Evolutionary conservation across 352 stramenopile species (phyloP).

Genomic region (Phytophthora pinifolia): DNA sequence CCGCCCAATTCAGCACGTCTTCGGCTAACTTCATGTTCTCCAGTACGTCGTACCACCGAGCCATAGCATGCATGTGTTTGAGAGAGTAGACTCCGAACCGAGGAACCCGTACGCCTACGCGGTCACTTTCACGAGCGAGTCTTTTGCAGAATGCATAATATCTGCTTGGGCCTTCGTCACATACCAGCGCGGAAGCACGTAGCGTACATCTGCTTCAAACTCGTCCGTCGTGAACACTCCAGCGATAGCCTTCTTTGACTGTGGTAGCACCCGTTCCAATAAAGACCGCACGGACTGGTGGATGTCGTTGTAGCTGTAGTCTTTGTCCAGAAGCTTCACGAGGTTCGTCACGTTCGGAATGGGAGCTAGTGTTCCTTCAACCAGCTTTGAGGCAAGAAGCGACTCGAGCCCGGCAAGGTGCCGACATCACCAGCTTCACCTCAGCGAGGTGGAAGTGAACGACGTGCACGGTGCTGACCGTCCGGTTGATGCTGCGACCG

Average conservation of each 20-base stretch:
- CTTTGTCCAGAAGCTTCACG: neutral
- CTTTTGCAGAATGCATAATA: neutral
- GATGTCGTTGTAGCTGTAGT: constrained; percentile 7
- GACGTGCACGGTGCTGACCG: no score
- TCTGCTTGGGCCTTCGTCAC: neutral
- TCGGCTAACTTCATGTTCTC: no score
- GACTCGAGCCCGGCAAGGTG: no score
- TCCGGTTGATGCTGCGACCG: no score
- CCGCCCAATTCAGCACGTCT: neutral
- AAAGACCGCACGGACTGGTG: neutral
- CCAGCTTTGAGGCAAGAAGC: no score
- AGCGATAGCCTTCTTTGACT: constrained; percentile 1
- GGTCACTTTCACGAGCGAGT: no score
- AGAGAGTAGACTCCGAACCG: neutral
- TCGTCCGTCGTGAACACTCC: neutral
- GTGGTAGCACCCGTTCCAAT: neutral
- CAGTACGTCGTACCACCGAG: neutral
- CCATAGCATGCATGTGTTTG: neutral
- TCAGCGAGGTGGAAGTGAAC: no score
- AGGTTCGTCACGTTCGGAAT: neutral
- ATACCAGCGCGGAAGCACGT: neutral
- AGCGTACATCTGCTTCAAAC: neutral
- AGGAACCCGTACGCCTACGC: neutral
- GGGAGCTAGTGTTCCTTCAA: constrained; percentile 5
- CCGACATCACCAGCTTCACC: no score